Conservation (phyloP, 495 filamentous ascomycete genomes). For the Penicillium paxilli region DNA sequence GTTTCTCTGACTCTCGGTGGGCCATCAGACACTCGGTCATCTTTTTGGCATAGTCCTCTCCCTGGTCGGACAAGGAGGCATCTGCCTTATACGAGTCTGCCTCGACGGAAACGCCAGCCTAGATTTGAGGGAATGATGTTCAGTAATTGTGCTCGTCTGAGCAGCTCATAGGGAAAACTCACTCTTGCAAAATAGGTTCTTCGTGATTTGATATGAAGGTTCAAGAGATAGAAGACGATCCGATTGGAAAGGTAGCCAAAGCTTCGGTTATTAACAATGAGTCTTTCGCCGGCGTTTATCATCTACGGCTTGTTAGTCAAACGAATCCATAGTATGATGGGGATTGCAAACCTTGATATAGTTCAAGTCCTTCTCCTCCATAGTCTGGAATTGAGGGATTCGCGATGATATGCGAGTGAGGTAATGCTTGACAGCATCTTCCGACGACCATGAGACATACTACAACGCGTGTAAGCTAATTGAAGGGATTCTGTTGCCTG, state of each 20-base stretch:
- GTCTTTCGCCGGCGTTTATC: constrained; percentile 93
- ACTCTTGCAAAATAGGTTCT: constrained; percentile 92
- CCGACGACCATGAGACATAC: constrained; percentile 87
- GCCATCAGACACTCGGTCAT: constrained; percentile 80
- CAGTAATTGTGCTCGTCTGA: background rate
- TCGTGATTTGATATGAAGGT: constrained; percentile 92
- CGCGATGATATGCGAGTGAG: constrained; percentile 83
- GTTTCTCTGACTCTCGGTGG: constrained; percentile 79
- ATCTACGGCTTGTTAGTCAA: constrained; percentile 53
- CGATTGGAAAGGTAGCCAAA: constrained; percentile 95
- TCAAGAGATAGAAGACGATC: constrained; percentile 97
- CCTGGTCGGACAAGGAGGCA: constrained; percentile 77
- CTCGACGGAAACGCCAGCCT: constrained; percentile 66
- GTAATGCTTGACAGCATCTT: constrained; percentile 91
- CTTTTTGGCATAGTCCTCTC: constrained; percentile 79
- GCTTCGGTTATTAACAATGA: constrained; percentile 91
- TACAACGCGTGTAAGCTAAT: constrained; percentile 28
- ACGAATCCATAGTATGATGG: background rate
- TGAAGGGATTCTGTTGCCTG: background rate
- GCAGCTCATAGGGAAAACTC: background rate
- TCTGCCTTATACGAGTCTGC: constrained; percentile 91
- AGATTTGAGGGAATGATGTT: constrained; percentile 1
- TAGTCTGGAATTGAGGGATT: constrained; percentile 94
- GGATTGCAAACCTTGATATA: constrained; percentile 74
- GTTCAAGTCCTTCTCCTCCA: constrained; percentile 90